Percentiles rank a stretch among this genome's conserved stretches.
Conservation (phyloP, 768 basidiomycete genomes). For the Leccinum barrowsii region DNA sequence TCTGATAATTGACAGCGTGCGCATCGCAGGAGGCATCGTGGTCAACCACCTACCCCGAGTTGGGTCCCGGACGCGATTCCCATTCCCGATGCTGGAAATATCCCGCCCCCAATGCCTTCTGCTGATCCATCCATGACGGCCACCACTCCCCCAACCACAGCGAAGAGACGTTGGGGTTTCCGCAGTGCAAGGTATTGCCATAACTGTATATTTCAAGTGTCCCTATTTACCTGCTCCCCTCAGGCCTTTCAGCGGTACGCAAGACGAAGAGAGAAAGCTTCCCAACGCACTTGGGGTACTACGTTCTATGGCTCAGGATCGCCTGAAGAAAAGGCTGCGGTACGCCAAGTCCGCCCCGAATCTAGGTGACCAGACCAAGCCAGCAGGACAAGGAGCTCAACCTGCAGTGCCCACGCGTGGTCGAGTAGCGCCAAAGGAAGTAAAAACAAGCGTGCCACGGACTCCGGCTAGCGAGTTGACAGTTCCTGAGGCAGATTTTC, state of each 20-base stretch:
- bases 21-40: slow-evolving; percentile 18
- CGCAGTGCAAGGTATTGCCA: slow-evolving; percentile 19
- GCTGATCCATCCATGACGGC: slow-evolving; percentile 1
- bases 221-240: not conserved
- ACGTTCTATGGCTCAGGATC: slow-evolving; percentile 12
- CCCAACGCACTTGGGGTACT: slow-evolving; percentile 4
- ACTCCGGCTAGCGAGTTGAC: not conserved
- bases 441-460: not conserved
- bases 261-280: slow-evolving; percentile 6
- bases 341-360: slow-evolving; percentile 25
- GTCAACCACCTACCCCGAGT: not conserved
- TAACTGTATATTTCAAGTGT: not conserved
- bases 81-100: slow-evolving; percentile 8
- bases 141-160: not conserved
- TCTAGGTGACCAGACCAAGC: slow-evolving; percentile 9
- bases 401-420: not conserved
- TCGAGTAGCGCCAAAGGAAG: not conserved
- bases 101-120: not conserved
- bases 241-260: slow-evolving; percentile 14
- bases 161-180: slow-evolving; percentile 16
- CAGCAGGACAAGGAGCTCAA: not conserved
- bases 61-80: slow-evolving; percentile 11
- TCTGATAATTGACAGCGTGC: slow-evolving; percentile 20
- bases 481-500: not conserved
- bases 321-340: slow-evolving; percentile 19